These are phyloP conservation scores for Pseudocercospora fuligena DNA, from an alignment of 2,329 filamentous ascomycete species.

Conservation along the genomic window DNA sequence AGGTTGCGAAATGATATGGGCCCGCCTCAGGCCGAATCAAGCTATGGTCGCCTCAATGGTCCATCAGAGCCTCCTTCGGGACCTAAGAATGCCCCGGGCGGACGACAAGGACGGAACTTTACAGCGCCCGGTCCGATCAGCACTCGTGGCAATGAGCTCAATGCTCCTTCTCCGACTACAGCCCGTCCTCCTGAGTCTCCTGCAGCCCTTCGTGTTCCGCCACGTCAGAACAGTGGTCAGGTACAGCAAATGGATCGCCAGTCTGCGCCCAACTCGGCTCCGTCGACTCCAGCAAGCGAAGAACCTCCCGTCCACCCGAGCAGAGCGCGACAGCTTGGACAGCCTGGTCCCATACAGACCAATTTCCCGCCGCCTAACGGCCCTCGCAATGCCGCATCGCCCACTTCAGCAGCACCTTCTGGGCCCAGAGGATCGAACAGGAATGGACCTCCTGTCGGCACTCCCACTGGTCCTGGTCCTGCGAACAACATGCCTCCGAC, in stretches of 20 bases:
- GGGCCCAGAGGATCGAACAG: slow-evolving; percentile 33
- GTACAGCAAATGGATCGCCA: slow-evolving; percentile 28
- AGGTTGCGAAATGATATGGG: slow-evolving; percentile 48
- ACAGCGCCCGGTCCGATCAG: slow-evolving; percentile 40
- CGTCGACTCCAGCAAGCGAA: slow-evolving; percentile 36
- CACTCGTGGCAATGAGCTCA: slow-evolving; percentile 23
- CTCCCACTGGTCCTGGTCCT: slow-evolving; percentile 39
- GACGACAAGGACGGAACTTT: slow-evolving; percentile 47
- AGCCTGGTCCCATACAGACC: slow-evolving; percentile 37
- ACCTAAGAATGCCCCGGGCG: slow-evolving; percentile 51
- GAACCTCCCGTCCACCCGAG: slow-evolving; percentile 39
- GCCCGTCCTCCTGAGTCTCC: slow-evolving; percentile 31
- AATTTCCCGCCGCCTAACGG: slow-evolving; percentile 28
- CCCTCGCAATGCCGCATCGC: slow-evolving; percentile 32
- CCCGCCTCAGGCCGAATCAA: slow-evolving; percentile 49
- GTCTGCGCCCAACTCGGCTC: slow-evolving; percentile 32
- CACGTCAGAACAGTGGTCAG: slow-evolving; percentile 25
- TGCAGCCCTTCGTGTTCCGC: slow-evolving; percentile 24
- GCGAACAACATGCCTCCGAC: slow-evolving; percentile 28
- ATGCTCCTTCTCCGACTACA: slow-evolving; percentile 34
- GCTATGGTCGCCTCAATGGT: slow-evolving; percentile 55
- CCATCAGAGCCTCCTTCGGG: slow-evolving; percentile 60
- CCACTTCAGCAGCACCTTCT: slow-evolving; percentile 37
- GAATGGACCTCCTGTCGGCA: slow-evolving; percentile 29
- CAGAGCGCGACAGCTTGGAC: slow-evolving; percentile 31